Base-by-base conservation (phyloP, 1,139 yeast species). In the Tardiomyces digboiensis region DNA sequence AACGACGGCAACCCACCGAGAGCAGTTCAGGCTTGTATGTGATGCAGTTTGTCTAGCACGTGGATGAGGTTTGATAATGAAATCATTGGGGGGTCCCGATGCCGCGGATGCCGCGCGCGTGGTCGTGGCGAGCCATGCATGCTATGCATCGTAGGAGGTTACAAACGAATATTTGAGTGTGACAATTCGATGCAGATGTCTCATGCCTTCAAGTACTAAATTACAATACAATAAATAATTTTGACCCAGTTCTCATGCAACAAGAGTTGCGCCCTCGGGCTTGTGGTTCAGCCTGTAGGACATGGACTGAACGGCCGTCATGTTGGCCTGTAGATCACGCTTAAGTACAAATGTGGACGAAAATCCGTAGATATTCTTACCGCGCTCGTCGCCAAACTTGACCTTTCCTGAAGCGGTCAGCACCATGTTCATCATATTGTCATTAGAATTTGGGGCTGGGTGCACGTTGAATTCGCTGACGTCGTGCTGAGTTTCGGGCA, bases 401-500 rank as follows among this genome's bases (percentile, higher is more conserved):
- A 59, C 65, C 42, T 53, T 53, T 21, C 68, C 68, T 1, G 62
- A 51, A 3, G 57, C 50, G 26, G 50, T 57, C 26, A 62, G 46
- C 22, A 58, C 53, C 53, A 60, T 54, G 40, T 58, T 8, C 10
- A 50, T 14, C 8, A 47, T 45, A 3, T 43, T 21, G 13, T 38
- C 21, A 40, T 44, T 48, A 36, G 52, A 51, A 20, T 51, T 51
- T 1, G 66, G 64, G 40, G 64, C 46, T 7, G 67, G 67, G 42
- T 64, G 67, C 36, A 61, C 66, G 45, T 65, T 64, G 45, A 48
- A 55, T 13, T 61, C 59, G 6, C 58, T 44, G 16, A 63, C 44
- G 7, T 59, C 64, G 50, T 65, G 69, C 29, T 36, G 38, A 12
- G 62, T 58, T 7, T 39, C n/a, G 2, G 68, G 68, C 55, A 61